Evolutionary conservation across 345 rosid genomes (phyloP), one percentile per base, ranked within the genome.

Genomic region (Firmiana major): DNA sequence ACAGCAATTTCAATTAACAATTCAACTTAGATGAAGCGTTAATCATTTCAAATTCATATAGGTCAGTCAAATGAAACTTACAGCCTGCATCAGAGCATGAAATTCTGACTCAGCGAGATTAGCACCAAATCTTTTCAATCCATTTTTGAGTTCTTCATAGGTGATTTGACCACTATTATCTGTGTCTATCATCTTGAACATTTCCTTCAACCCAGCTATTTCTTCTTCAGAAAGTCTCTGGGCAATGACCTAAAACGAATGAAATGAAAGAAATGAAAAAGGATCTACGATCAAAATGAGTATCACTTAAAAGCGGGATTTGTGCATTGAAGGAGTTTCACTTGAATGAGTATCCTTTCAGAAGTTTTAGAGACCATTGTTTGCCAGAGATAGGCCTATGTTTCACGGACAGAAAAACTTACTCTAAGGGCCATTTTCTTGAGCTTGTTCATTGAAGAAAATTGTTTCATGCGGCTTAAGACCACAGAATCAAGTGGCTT

Each of bases 381-480:
- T 54, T 17, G 9, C 53, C 17, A 6, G 28, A n/a, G 43, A 64
- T 17, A 31, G 58, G 26, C 53, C 22, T 43, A 16, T 67, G 74
- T 46, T 55, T 36, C 6, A 45, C 16, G 8, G 43, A 36, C 11
- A 28, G 49, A 57, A 46, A 63, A 46, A 63, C 88, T 85, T 88
- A 91, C 97, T 83, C 86, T 86, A 11, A 89, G 80, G 48, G 94
- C 97, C 90, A 93, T 90, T 84, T 88, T 91, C 91, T 93, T 90
- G 19, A 93, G 87, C 83, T 87, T 91, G 76, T 87, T 85, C 93
- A 92, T 93, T 2, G 90, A 91, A 26, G 98, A 93, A 83, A 93
- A 93, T 82, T 90, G 92, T 81, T 79, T 93, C 79, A 93, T 81
- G 54, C 93, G 89, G 69, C 74, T 89, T 48, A 90, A 83, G 38